Evolutionary conservation across 1,284 basidiomycete genomes (phyloP).

Genomic region (Puccinia hordei): DNA sequence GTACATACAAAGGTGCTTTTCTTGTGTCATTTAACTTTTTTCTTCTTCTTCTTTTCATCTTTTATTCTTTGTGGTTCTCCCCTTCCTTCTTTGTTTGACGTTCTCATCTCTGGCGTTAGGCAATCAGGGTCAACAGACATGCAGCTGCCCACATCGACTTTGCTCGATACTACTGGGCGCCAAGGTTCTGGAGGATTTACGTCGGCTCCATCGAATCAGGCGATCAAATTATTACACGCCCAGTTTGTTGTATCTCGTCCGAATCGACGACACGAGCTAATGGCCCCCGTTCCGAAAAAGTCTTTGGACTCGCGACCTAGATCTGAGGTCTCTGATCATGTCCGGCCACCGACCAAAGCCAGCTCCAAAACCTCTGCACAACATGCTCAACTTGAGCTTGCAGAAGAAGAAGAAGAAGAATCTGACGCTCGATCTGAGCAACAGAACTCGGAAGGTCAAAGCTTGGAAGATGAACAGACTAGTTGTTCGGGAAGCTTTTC

Average conservation of each 20-base stretch:
- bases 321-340: not conserved
- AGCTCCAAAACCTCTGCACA: not conserved
- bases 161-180: not conserved
- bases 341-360: not conserved
- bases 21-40: not conserved
- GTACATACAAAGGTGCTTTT: not conserved
- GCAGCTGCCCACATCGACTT: not conserved
- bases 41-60: too few species aligned
- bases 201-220: not conserved
- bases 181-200: not conserved
- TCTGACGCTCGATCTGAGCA: conserved; percentile 20
- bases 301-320: not conserved
- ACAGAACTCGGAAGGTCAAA: not conserved
- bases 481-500: conserved; percentile 3
- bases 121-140: not conserved
- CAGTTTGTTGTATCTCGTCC: conserved; percentile 4
- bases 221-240: not conserved
- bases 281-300: not conserved
- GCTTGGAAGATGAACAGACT: not conserved
- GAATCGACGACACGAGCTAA: conserved; percentile 12
- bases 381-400: not conserved
- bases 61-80: not conserved
- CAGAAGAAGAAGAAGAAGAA: not conserved
- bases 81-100: not conserved
- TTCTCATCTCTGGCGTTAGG: not conserved